Base-by-base conservation (phyloP, 495 filamentous ascomycete genomes). In the Penicillium waksmanii region DNA sequence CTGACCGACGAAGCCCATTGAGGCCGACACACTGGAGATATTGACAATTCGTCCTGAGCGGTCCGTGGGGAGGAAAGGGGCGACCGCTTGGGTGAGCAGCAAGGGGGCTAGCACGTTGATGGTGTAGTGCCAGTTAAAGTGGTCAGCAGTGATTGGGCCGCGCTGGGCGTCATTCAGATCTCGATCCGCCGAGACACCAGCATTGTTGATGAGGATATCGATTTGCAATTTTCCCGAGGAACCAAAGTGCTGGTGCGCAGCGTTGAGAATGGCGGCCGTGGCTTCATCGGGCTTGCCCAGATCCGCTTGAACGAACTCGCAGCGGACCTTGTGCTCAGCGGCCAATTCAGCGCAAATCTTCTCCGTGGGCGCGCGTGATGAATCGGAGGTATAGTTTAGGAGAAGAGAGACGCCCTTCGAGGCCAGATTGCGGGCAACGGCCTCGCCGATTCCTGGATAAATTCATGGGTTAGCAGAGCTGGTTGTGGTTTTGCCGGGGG, bases 201-300 rank as follows among this genome's bases (percentile, higher is more conserved):
- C 92, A 71, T 96, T 96, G 82, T 97, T 96, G 77, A 97, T 78
- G 25, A 96, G 73, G 63, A 97, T 91, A 71, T 96, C 91, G 73
- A 96, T 85, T 60, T 87, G 85, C 72, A 93, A 84, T 23, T 77
- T 77, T 15, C 71, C 72, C 10, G 75, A 70, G 36, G 79, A 70
- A 13, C 77, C 61, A 66, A 87, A 87, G 55, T 84, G 74, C 58
- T 81, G 70, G 44, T 82, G 75, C 0, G 81, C 81, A 0, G 76
- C 68, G 0, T 52, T 42, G 33, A 80, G 40, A 55, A 80, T 80
- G 0, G 49, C 53, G 0, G 51, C 23, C 3, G 66, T 63, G n/a
- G 67, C 76, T 44, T 72, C 65, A 23, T 69, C 66, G 34, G 82
- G 75, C 38, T 82, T 71, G 53, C 73, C 72, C 55, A 87, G 78